phyloP scores from a whole-genome alignment of 139 green algal species.

The Micromonas commoda region DNA sequence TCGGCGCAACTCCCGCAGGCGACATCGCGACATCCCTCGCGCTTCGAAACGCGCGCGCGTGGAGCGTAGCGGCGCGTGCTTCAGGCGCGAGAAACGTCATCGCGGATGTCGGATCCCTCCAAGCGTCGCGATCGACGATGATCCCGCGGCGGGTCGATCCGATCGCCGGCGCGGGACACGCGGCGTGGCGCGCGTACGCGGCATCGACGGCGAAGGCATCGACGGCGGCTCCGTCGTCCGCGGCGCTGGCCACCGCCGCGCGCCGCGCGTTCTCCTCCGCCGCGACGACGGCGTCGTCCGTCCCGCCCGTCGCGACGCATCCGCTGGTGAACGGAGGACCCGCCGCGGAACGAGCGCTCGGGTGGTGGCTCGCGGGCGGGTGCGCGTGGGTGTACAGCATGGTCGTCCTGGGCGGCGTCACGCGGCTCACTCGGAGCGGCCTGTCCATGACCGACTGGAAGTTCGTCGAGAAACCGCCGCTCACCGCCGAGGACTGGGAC shows the following conservation, averaged over 20 bases:
- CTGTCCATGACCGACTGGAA: slow-evolving; percentile 99
- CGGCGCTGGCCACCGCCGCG: background rate
- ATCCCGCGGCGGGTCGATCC: no score
- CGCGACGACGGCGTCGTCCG: background rate
- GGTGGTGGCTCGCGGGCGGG: slow-evolving; percentile 71
- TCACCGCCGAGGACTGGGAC: slow-evolving; percentile 44
- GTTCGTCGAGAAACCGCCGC: slow-evolving; percentile 70
- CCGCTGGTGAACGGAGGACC: background rate
- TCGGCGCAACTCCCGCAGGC: no score
- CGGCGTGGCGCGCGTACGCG: background rate
- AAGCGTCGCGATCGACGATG: no score
- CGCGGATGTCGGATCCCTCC: no score
- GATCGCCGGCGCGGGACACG: background rate
- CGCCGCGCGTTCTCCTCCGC: background rate
- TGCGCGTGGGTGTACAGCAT: slow-evolving; percentile 86
- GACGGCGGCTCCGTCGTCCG: background rate
- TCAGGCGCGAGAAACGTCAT: no score
- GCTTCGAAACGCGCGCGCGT: no score
- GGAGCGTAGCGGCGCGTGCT: no score
- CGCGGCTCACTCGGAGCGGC: slow-evolving; percentile 86
- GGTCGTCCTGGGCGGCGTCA: slow-evolving; percentile 93
- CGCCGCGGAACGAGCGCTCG: background rate
- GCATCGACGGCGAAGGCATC: background rate
- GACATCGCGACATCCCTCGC: no score
- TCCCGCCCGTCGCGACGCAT: background rate